phyloP scores from a whole-genome alignment of 1,139 yeast species.

The Protomyces inouyei region DNA sequence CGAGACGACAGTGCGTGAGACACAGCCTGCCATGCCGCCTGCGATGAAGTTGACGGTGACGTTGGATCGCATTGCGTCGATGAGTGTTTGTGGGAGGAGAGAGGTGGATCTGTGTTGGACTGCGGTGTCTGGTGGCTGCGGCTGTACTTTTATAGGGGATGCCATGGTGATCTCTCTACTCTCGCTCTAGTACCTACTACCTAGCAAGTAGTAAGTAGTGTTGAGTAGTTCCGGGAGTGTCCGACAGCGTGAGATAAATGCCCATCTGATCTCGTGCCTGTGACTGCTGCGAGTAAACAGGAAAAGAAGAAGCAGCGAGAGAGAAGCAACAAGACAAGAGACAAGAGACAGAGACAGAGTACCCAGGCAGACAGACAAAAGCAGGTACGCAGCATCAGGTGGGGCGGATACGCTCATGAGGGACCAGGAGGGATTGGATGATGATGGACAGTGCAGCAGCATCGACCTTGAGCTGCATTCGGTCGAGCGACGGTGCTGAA shows the following conservation, averaged over 20 bases:
- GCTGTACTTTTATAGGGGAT: background rate
- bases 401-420: too few species aligned
- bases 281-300: background rate
- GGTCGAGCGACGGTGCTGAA: too few species aligned
- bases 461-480: too few species aligned
- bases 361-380: background rate
- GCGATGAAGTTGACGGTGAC: constrained; percentile 46
- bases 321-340: background rate
- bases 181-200: too few species aligned
- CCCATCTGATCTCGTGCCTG: background rate
- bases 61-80: background rate
- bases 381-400: background rate
- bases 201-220: background rate
- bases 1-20: constrained; percentile 86
- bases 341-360: background rate
- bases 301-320: background rate
- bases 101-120: background rate
- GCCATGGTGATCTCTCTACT: background rate
- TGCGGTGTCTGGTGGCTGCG: background rate
- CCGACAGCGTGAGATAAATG: background rate
- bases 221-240: background rate
- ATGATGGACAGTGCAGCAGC: too few species aligned
- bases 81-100: background rate
- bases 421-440: too few species aligned
- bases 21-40: constrained; percentile 86